A percentile compares a stretch with the other conserved stretches of the same genome.
These are phyloP conservation scores for Porphyridium purpureum DNA, from an alignment of 23 red algal genomes.

Conservation along the genomic window DNA sequence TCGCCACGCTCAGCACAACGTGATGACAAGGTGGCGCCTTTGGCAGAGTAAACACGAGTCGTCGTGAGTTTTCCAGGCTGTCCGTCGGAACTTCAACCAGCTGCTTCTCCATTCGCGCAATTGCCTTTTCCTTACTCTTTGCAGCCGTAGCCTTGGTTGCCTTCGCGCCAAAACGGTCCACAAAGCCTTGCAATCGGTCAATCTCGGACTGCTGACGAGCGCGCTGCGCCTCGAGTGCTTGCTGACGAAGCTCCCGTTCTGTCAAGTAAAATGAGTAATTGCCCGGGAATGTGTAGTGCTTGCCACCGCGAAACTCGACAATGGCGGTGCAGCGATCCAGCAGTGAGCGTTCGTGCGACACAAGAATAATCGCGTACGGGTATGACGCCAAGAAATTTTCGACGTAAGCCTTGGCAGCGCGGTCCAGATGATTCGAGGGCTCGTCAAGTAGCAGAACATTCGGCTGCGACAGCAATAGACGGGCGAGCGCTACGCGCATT, in stretches of 20 bases:
- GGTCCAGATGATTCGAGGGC: constrained; percentile 14
- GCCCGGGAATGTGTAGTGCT: not conserved
- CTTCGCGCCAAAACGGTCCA: constrained; percentile 10
- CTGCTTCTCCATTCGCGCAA: not conserved
- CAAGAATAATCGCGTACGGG: constrained; percentile 4
- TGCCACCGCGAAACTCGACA: constrained; percentile 6
- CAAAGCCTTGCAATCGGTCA: constrained; percentile 1
- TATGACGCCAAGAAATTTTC: not conserved
- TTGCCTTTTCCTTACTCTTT: constrained; percentile 14
- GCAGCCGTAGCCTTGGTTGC: constrained; percentile 10
- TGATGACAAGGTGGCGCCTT: constrained; percentile 1
- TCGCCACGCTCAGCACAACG: no score
- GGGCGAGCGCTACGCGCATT: constrained; percentile 12
- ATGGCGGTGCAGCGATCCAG: constrained; percentile 3
- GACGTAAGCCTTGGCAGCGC: constrained; percentile 6
- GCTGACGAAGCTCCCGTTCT: not conserved
- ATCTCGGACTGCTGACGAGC: constrained; percentile 1
- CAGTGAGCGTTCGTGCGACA: constrained; percentile 2
- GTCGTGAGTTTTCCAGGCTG: no score
- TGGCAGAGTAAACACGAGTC: constrained; percentile 6
- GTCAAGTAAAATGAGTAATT: constrained; percentile 7
- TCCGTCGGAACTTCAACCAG: constrained; percentile 1
- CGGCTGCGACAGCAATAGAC: constrained; percentile 2
- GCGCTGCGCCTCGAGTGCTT: not conserved
- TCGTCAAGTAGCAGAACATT: constrained; percentile 16